These are phyloP conservation scores for Rhinocladiella similis DNA, from an alignment of 2,329 filamentous ascomycete genomes.

Conservation along the genomic window DNA sequence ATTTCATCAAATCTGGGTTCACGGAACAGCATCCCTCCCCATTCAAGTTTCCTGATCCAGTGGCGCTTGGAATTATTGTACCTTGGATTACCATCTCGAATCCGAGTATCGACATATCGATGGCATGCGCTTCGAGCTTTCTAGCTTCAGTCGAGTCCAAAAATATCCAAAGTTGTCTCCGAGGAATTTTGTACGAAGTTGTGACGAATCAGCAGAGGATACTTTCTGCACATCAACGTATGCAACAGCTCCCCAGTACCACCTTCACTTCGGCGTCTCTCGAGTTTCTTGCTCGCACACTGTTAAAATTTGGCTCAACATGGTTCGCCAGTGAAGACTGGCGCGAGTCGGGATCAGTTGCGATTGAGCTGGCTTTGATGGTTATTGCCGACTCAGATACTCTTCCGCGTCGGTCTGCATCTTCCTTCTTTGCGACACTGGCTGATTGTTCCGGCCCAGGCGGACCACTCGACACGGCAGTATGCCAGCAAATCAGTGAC, in stretches of 20 bases:
- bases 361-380: constrained; percentile 43
- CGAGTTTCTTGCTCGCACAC: constrained; percentile 44
- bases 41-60: constrained; percentile 44
- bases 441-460: constrained; percentile 32
- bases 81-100: constrained; percentile 41
- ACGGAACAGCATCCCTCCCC: constrained; percentile 43
- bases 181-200: constrained; percentile 33
- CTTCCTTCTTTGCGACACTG: constrained; percentile 45
- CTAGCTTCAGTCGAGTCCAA: constrained; percentile 40
- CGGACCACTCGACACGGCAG: constrained; percentile 11
- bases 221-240: constrained; percentile 16
- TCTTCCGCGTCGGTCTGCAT: constrained; percentile 47
- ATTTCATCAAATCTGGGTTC: constrained; percentile 47
- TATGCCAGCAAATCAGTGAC: constrained; percentile 12
- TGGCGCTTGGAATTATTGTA: constrained; percentile 42
- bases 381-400: constrained; percentile 44
- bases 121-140: constrained; percentile 48
- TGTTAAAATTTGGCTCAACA: constrained; percentile 42
- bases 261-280: constrained; percentile 46
- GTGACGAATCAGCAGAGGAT: constrained; percentile 36
- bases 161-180: constrained; percentile 36
- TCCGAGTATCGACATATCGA: constrained; percentile 43
- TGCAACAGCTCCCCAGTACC: constrained; percentile 32
- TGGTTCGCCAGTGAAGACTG: constrained; percentile 38
- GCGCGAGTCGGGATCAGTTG: constrained; percentile 33